Conservation (phyloP, 148 eudicot species). For the Camellia sinensis region DNA sequence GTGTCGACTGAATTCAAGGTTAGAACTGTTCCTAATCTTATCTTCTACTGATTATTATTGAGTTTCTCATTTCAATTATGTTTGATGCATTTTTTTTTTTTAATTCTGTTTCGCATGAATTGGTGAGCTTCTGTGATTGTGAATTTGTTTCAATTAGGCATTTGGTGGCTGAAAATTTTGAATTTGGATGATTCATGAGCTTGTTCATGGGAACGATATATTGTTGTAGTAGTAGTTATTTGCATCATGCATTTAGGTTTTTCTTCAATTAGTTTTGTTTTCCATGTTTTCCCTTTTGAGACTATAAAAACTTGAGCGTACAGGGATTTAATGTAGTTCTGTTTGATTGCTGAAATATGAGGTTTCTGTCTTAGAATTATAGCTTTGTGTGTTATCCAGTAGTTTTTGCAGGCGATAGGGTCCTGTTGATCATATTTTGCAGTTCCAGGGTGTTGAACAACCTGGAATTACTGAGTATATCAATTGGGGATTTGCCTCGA, state of each 20-base stretch:
- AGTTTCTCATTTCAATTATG: background rate
- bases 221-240: background rate
- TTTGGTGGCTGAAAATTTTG: background rate
- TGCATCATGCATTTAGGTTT: background rate
- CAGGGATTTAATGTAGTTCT: background rate
- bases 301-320: background rate
- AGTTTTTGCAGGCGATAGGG: too few relatives aligned
- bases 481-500: background rate
- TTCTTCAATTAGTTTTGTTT: background rate
- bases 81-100: background rate
- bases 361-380: background rate
- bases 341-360: background rate
- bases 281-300: background rate
- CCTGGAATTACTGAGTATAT: background rate
- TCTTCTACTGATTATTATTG: background rate
- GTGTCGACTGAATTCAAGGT: conserved; percentile 18
- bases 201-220: background rate
- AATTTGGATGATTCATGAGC: background rate
- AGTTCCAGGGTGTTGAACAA: background rate
- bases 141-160: background rate
- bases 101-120: background rate
- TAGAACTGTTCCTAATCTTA: background rate
- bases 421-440: background rate
- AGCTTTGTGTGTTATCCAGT: background rate
- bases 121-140: background rate